A percentile compares a stretch with the other conserved stretches of the same genome.
Evolutionary conservation across 2,329 filamentous ascomycete species (phyloP).

Genomic region (Hymenoscyphus fraxineus): DNA sequence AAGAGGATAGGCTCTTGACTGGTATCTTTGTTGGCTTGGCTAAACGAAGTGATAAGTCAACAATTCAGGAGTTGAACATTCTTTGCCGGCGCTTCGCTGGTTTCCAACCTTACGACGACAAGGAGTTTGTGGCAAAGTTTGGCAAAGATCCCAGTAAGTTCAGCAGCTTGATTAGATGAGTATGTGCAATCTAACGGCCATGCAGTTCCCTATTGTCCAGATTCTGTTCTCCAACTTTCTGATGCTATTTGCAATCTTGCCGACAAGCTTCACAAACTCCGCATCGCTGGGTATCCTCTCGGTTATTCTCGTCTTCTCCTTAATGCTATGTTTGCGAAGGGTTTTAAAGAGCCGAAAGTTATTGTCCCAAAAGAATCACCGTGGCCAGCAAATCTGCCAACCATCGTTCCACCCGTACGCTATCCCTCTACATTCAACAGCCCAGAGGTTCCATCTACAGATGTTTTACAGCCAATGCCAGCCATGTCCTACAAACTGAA

Average conservation of each 20-base stretch:
- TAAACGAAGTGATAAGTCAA: slow-evolving; percentile 8
- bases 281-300: slow-evolving; percentile 11
- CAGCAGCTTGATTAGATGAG: not conserved
- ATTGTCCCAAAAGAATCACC: slow-evolving; percentile 1
- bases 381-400: slow-evolving; percentile 9
- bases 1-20: slow-evolving; percentile 19
- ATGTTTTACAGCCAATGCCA: not conserved
- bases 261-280: slow-evolving; percentile 6
- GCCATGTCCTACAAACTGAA: not conserved
- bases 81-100: slow-evolving; percentile 21
- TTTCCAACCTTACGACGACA: slow-evolving; percentile 7
- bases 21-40: slow-evolving; percentile 18
- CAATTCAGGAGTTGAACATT: slow-evolving; percentile 21
- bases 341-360: not conserved
- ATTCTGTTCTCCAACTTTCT: slow-evolving; percentile 1
- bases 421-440: not conserved
- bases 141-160: slow-evolving; percentile 9
- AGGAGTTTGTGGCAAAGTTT: slow-evolving; percentile 1
- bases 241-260: slow-evolving; percentile 7
- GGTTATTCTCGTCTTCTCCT: slow-evolving; percentile 7
- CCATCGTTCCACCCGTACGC: not conserved
- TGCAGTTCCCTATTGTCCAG: slow-evolving; percentile 7
- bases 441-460: not conserved
- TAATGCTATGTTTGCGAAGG: slow-evolving; percentile 4
- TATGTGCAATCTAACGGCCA: not conserved